Conservation (phyloP, 352 stramenopile genomes). For the Globisporangium mamillatum region DNA sequence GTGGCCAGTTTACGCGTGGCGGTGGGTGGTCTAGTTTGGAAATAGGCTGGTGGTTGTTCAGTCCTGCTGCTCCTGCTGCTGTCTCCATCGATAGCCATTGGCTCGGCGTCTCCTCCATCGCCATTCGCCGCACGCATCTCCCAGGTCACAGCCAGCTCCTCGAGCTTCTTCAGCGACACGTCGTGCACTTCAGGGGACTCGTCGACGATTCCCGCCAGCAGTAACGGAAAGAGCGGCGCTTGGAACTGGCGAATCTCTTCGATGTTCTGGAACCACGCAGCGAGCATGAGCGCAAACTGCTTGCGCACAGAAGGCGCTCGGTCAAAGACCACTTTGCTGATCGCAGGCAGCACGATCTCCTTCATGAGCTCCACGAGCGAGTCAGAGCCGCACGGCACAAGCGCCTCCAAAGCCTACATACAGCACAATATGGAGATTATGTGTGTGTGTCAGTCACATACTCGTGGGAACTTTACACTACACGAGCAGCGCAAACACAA, state of each 20-base stretch:
- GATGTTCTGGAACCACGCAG: slow-evolving; percentile 60
- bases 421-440: not conserved
- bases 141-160: slow-evolving; percentile 49
- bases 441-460: not conserved
- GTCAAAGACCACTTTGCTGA: slow-evolving; percentile 73
- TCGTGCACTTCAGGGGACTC: slow-evolving; percentile 64
- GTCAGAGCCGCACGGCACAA: slow-evolving; percentile 68
- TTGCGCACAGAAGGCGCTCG: slow-evolving; percentile 62
- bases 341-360: slow-evolving; percentile 59
- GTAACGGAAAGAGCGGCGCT: slow-evolving; percentile 56
- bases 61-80: not conserved
- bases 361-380: slow-evolving; percentile 73
- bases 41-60: slow-evolving; percentile 39
- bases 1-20: slow-evolving; percentile 46
- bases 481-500: not conserved
- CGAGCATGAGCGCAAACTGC: slow-evolving; percentile 57
- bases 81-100: slow-evolving; percentile 33
- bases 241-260: slow-evolving; percentile 60
- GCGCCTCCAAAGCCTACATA: slow-evolving; percentile 54
- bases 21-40: slow-evolving; percentile 39
- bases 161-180: slow-evolving; percentile 37
- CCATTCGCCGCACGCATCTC: slow-evolving; percentile 24
- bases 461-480: not conserved
- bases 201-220: slow-evolving; percentile 65
- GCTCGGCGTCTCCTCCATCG: slow-evolving; percentile 22